A percentile compares a stretch with the other conserved stretches of the same genome.
Conservation (phyloP, 805 yeast genomes). For the Kuraishia floccosa region DNA sequence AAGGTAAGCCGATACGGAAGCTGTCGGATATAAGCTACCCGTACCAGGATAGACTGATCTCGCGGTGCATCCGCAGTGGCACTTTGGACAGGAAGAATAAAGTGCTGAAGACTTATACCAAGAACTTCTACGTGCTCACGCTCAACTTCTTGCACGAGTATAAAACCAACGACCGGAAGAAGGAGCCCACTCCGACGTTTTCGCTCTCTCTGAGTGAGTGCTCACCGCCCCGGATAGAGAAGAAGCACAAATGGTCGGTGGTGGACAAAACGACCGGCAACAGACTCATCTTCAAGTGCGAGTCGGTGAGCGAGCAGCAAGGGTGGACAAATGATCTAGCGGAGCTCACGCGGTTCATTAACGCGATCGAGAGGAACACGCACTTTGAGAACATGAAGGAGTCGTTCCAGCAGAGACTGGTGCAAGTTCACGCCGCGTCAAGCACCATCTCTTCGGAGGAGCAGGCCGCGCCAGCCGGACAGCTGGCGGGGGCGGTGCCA, state of each 20-base stretch:
- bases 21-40: constrained; percentile 42
- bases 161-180: constrained; percentile 41
- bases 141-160: constrained; percentile 61
- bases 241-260: constrained; percentile 27
- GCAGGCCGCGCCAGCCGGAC: no score
- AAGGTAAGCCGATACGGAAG: constrained; percentile 28
- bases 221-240: constrained; percentile 20
- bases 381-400: constrained; percentile 12
- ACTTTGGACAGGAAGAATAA: constrained; percentile 50
- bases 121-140: constrained; percentile 57
- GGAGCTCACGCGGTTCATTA: constrained; percentile 36
- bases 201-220: constrained; percentile 26
- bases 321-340: constrained; percentile 49
- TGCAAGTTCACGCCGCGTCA: constrained; percentile 4
- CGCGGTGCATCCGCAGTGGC: constrained; percentile 48
- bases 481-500: no score
- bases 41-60: constrained; percentile 37
- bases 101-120: constrained; percentile 45
- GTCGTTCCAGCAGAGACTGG: not conserved
- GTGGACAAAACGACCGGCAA: constrained; percentile 12
- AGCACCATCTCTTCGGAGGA: not conserved
- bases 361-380: constrained; percentile 38
- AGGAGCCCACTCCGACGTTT: constrained; percentile 33
- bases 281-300: constrained; percentile 28
- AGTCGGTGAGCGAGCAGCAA: constrained; percentile 28